Percentiles rank a stretch among this genome's conserved stretches.
These are phyloP conservation scores for Fusarium algeriense DNA, from an alignment of 2,329 filamentous ascomycete species.

Conservation along the genomic window DNA sequence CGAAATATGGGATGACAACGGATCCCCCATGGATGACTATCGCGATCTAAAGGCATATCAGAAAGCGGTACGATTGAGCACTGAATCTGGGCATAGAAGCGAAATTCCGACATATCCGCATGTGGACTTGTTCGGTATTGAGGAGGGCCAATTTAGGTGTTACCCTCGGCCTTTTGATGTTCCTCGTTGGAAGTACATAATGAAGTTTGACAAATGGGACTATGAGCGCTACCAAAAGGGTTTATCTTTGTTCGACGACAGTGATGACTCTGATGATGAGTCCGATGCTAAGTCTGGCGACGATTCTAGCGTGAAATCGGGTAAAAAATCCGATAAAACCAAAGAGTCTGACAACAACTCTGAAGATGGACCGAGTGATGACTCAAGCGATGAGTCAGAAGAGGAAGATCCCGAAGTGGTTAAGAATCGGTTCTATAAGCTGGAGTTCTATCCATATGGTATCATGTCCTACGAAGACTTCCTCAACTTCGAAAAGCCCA, in stretches of 20 bases:
- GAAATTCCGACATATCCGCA: constrained; percentile 2
- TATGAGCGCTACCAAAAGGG: background rate
- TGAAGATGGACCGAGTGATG: background rate
- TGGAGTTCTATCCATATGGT: constrained; percentile 14
- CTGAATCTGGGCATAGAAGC: background rate
- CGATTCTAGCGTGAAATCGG: background rate
- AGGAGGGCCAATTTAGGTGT: background rate
- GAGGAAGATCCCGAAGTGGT: background rate
- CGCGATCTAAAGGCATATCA: constrained; percentile 8
- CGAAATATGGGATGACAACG: background rate
- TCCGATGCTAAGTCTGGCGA: background rate
- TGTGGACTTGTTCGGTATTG: constrained; percentile 7
- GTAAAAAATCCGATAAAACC: too few relatives aligned
- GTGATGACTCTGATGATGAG: background rate
- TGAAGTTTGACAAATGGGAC: background rate
- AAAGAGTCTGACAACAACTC: background rate
- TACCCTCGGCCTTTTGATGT: background rate
- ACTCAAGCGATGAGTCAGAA: background rate
- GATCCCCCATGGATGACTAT: background rate
- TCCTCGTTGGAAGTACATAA: background rate
- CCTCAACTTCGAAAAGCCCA: constrained; percentile 10
- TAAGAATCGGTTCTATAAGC: background rate
- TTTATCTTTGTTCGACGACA: background rate
- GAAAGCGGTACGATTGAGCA: background rate
- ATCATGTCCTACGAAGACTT: constrained; percentile 17